Percentiles rank a stretch among this genome's conserved stretches.
These are phyloP conservation scores for Pueraria montana DNA, from an alignment of 306 rosid genomes.

Conservation along the genomic window DNA sequence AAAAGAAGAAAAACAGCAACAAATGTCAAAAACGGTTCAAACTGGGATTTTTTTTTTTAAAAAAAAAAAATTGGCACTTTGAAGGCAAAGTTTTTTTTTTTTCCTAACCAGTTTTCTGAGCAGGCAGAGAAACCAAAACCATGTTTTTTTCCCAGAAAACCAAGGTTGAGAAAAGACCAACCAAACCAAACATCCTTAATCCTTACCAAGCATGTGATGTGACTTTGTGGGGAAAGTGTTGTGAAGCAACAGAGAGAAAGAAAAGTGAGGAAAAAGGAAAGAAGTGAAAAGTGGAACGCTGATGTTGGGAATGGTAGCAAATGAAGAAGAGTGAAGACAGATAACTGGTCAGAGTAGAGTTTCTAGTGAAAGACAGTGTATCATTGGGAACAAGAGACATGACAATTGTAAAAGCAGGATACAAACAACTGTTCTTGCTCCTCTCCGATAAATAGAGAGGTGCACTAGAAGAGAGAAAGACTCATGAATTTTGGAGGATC, in stretches of 20 bases:
- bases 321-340: background rate
- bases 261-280: background rate
- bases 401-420: background rate
- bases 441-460: too few species aligned
- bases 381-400: background rate
- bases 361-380: background rate
- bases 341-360: background rate
- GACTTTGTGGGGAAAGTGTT: background rate
- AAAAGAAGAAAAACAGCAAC: background rate
- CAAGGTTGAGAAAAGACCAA: background rate
- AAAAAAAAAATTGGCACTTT: too few species aligned
- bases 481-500: too few species aligned
- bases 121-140: background rate
- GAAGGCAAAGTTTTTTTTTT: background rate
- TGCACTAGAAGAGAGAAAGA: too few species aligned
- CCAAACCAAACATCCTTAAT: background rate
- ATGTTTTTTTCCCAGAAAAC: background rate
- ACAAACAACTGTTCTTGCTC: too few species aligned
- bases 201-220: background rate
- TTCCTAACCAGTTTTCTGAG: background rate
- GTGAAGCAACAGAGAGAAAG: background rate
- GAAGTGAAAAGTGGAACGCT: background rate
- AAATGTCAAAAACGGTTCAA: background rate
- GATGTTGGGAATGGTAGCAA: background rate
- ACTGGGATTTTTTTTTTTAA: background rate